Evolutionary conservation across 176 grass and related monocot species (phyloP), one percentile per base, ranked within the genome.

Genomic region (Ampelocalamus luodianensis): DNA sequence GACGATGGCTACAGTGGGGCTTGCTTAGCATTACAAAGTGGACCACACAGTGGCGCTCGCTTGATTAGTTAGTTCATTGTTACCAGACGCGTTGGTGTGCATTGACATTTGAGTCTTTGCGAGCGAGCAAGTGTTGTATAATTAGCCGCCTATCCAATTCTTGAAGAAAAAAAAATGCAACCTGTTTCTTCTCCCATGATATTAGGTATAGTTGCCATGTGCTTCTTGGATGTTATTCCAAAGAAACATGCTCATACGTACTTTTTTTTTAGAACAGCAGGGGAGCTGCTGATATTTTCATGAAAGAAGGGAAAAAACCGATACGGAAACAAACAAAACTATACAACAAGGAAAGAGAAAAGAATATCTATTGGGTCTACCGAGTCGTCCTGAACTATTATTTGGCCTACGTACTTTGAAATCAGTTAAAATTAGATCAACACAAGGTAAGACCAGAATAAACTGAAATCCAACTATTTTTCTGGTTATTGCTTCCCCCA

Each of bases 71-170:
- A 36, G 68, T 71, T 78, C 63, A 79, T 72, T 32, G 54, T 67
- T 49, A 85, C 76, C 82, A 14, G 62, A 24, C 77, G 63, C 76
- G 82, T 62, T 60, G 89, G 40, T 90, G 79, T 37, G 38, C 67
- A 79, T 90, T 72, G 79, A 87, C 84, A 66, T 83, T 90, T 90
- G 84, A 79, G 84, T 87, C 27, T 56, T 68, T 11, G 68, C 61
- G n/a, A 51, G 58, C 13, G 8, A 79, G 50, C 56, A 12, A 81
- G 6, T 26, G 11, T 22, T 17, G 53, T 10, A 22, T 77, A 46
- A 56, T 44, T 34, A 54, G 72, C 78, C 24, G 79, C 45, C 34
- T 9, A 82, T 49, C 48, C 26, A 37, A 69, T 68, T 68, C 20
- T 18, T 27, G 63, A 15, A 32, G 17, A 24, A 13, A 45, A 6